Evolutionary conservation across 192 early-diverging fungal genomes (phyloP), one percentile per base, ranked within the genome.

Genomic region (Gorgonomyces haynaldii): DNA sequence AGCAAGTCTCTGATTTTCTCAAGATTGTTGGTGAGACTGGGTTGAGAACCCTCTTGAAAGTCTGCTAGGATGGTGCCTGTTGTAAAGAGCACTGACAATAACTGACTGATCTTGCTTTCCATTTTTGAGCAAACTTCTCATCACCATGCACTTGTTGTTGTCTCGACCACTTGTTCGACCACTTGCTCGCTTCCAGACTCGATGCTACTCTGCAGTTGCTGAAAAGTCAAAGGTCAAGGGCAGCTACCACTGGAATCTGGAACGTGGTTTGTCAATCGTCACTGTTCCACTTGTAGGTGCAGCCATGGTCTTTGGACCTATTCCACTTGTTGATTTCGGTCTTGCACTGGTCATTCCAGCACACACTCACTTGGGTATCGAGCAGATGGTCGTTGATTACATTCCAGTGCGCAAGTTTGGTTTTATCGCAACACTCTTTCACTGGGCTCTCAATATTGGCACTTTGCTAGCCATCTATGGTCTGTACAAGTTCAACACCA

Each of bases 191-290:
- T n/a, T n/a, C n/a, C n/a, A n/a, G n/a, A n/a, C n/a, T n/a, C n/a
- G n/a, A n/a, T n/a, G n/a, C n/a, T n/a, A n/a, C 32, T 9, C 10
- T 34, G 32, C 15, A 34, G 10, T 0, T 0, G 15, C 32, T 34
- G 32, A 42, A 25, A 47, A 15, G 32, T 9, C 32, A 34, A 15
- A 34, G 32, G 32, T 34, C 8, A 73, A 86, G 57, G 95, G 95
- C 17, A 88, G 88, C 32, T 86, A 90, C 65, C 95, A 96, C 74
- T 98, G 95, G 95, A 79, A 84, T 74, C 72, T 83, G 58, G 95
- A 98, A 60, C 90, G 95, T 35, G 78, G 74, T n/a, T 59, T 91
- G 16, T 77, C 82, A 34, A 19, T 86, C 29, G 74, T 81, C 17
- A 55, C 84, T 45, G 56, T 89, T 19, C 90, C 91, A 17, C 59